These are phyloP conservation scores for Clarireedia paspali DNA, from an alignment of 2,329 filamentous ascomycete genomes.

Conservation along the genomic window DNA sequence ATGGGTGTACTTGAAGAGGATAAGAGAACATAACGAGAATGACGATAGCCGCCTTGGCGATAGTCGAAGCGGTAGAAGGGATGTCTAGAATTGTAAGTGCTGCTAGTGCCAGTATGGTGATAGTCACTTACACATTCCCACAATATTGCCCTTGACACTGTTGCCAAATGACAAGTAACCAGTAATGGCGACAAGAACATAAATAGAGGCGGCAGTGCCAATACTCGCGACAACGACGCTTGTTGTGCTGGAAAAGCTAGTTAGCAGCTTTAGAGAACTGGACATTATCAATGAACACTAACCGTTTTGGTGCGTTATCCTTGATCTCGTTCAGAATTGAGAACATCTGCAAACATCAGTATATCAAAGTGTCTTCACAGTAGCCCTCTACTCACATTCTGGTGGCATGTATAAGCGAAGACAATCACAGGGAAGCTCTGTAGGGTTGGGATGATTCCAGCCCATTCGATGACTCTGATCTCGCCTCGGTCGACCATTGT, in stretches of 20 bases:
- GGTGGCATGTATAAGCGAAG: slow-evolving; percentile 98
- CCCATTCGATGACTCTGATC: slow-evolving; percentile 71
- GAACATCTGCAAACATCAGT: slow-evolving; percentile 68
- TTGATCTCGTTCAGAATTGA: slow-evolving; percentile 93
- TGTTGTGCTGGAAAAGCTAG: slow-evolving; percentile 49
- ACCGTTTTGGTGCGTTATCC: slow-evolving; percentile 63
- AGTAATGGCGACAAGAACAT: slow-evolving; percentile 86
- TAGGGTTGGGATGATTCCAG: slow-evolving; percentile 68
- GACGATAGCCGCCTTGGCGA: slow-evolving; percentile 92
- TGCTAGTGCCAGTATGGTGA: background rate
- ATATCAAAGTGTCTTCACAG: background rate
- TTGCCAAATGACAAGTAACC: slow-evolving; percentile 95
- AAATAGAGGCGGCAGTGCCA: slow-evolving; percentile 78
- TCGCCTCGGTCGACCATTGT: slow-evolving; percentile 64
- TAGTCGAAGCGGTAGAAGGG: slow-evolving; percentile 74
- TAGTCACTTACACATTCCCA: slow-evolving; percentile 71
- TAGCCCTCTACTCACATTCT: slow-evolving; percentile 59
- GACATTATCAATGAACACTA: slow-evolving; percentile 10
- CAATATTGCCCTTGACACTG: slow-evolving; percentile 83
- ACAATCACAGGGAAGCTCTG: slow-evolving; percentile 91
- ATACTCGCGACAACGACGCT: slow-evolving; percentile 77
- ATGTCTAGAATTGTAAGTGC: slow-evolving; percentile 40
- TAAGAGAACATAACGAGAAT: slow-evolving; percentile 95
- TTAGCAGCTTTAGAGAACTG: background rate
- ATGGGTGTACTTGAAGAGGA: slow-evolving; percentile 90